Evolutionary conservation across 1,284 basidiomycete species (phyloP).

Genomic region (Gymnopus androsaceus): DNA sequence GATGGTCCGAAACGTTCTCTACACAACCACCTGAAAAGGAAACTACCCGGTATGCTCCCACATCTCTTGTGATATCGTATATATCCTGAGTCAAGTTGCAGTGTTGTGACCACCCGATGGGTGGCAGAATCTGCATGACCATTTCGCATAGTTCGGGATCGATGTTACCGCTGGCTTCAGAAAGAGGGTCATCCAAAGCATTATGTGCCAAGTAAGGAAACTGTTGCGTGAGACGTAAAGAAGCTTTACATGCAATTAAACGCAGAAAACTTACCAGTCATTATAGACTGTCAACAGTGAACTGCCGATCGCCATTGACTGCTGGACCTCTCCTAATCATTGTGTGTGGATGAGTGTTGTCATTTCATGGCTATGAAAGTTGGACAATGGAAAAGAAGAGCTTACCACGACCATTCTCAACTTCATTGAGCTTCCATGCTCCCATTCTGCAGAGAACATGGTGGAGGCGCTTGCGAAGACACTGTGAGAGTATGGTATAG

Average conservation of each 20-base stretch:
- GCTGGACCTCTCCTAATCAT: neutral
- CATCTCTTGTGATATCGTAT: neutral
- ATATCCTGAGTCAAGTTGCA: neutral
- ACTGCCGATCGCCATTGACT: neutral
- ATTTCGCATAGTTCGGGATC: constrained; percentile 18
- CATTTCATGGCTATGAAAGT: neutral
- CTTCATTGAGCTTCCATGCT: neutral
- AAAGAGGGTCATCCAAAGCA: constrained; percentile 21
- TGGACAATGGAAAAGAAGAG: neutral
- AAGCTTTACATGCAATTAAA: neutral
- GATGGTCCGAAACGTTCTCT: neutral
- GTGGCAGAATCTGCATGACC: constrained; percentile 17
- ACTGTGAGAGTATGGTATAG: neutral
- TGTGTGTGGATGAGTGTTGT: neutral
- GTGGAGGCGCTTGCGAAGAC: neutral
- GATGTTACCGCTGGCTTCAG: constrained; percentile 16
- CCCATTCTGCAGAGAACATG: neutral
- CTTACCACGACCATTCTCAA: neutral
- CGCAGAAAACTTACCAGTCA: neutral
- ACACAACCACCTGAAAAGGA: neutral
- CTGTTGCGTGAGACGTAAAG: constrained; percentile 17
- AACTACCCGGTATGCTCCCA: neutral
- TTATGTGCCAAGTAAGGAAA: constrained; percentile 19
- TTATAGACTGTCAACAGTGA: neutral
- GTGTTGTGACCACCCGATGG: constrained; percentile 11